These are phyloP conservation scores for Corrigiola litoralis DNA, from an alignment of 179 eudicot species.

Conservation along the genomic window DNA sequence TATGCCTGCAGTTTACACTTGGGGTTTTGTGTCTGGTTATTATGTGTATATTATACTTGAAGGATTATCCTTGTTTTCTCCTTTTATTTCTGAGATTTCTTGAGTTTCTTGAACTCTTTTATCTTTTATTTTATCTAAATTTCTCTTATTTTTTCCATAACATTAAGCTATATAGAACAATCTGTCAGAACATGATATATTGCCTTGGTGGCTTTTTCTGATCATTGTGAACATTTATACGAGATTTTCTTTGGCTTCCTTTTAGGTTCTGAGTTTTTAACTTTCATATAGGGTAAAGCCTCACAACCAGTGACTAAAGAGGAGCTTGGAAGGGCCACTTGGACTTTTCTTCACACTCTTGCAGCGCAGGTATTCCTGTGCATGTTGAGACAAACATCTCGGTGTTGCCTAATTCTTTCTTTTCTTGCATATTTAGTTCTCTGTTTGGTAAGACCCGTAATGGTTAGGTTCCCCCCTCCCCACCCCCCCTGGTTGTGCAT, in stretches of 20 bases:
- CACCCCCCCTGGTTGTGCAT: not conserved
- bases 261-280: constrained; percentile 3
- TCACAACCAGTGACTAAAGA: constrained; percentile 67
- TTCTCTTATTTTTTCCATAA: too few species aligned
- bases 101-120: too few species aligned
- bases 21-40: not conserved
- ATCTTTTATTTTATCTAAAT: too few species aligned
- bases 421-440: not conserved
- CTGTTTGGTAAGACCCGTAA: not conserved
- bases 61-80: not conserved
- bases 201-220: not conserved
- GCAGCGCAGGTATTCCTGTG: constrained; percentile 71
- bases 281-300: constrained; percentile 42
- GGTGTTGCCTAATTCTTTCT: not conserved
- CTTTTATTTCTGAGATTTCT: not conserved
- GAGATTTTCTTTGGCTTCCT: not conserved
- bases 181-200: too few species aligned
- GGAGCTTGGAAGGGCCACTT: constrained; percentile 90
- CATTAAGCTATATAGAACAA: too few species aligned
- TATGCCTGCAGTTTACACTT: not conserved
- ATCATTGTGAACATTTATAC: not conserved
- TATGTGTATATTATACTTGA: not conserved
- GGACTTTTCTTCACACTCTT: constrained; percentile 94
- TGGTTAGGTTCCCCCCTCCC: too few species aligned
- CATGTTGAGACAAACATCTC: constrained; percentile 4